Base-by-base conservation (phyloP, 192 early-diverging fungal genomes). In the Spizellomyces punctatus region DNA sequence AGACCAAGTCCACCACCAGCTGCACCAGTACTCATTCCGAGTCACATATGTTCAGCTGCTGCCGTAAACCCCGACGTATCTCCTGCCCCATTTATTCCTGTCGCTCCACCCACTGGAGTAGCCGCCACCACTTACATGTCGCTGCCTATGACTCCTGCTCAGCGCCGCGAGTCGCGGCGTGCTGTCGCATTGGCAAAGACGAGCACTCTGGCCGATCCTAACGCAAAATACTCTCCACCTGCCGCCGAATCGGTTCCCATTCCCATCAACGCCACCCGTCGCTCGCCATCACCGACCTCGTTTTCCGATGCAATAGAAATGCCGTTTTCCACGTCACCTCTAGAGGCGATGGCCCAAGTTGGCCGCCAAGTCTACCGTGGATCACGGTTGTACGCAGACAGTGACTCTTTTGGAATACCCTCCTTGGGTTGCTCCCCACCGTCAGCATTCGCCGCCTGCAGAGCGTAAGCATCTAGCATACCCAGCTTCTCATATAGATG, bases 341-440 rank as follows among this genome's bases (percentile, higher is more conserved):
- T 60, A 1, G 36, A 36, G 10, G 19, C 8, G 56, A 58, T 45
- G 52, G 19, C 58, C 54, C 48, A 10, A 17, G 5, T 27, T 8
- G 46, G 42, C n/a, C 19, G 60, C 6, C 41, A 47, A n/a, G 14
- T 43, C 21, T 59, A 19, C 46, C n/a, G 52, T 9, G 49, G 47
- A 9, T 19, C 16, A 5, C 42, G 46, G 6, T 36, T 72, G 7
- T 64, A 64, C 61, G 70, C 61, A 1, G 62, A 72, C 49, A n/a
- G 44, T 14, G 66, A 68, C 36, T 21, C 19, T 8, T 68, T 27
- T 19, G 21, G 16, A 8, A 36, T 36, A 36, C 10, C 22, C 17
- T 46, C 22, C 6, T 68, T 42, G 16, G 66, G 66, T 6, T 68
- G 66, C 55, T 68, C 66, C n/a, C 66, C 66, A 21, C 66, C 66